Evolutionary conservation across 768 basidiomycete species (phyloP).

Genomic region (Gymnopilus dilepis): DNA sequence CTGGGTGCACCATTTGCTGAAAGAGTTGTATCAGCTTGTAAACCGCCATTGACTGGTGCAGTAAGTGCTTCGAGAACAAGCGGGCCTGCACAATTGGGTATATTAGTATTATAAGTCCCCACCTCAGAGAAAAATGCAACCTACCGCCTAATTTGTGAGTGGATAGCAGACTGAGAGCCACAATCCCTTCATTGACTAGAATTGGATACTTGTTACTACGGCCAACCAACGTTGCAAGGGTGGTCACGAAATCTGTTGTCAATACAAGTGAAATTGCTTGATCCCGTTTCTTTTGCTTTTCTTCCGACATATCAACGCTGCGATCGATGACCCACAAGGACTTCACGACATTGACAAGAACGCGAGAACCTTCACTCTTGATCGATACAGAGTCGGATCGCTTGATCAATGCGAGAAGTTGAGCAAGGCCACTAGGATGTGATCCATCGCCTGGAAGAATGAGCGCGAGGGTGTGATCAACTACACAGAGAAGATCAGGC

Average conservation of each 20-base stretch:
- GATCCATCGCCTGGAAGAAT: slow-evolving; percentile 47
- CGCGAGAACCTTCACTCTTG: slow-evolving; percentile 89
- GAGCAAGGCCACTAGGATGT: slow-evolving; percentile 57
- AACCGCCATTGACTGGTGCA: slow-evolving; percentile 40
- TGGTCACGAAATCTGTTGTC: slow-evolving; percentile 58
- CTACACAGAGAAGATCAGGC: slow-evolving; percentile 26
- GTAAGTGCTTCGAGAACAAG: slow-evolving; percentile 67
- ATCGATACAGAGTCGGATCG: slow-evolving; percentile 84
- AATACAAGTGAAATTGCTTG: slow-evolving; percentile 58
- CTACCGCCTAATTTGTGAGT: slow-evolving; percentile 69
- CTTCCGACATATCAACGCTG: slow-evolving; percentile 28
- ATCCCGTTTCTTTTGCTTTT: slow-evolving; percentile 54
- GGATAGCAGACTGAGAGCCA: slow-evolving; percentile 80
- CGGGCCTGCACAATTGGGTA: slow-evolving; percentile 46
- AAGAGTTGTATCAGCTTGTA: slow-evolving; percentile 40
- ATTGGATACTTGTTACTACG: slow-evolving; percentile 82
- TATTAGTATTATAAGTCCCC: background rate
- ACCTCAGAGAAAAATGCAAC: background rate
- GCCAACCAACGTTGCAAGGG: slow-evolving; percentile 73
- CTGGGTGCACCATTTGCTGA: slow-evolving; percentile 48
- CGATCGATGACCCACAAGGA: slow-evolving; percentile 70
- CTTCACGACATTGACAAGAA: slow-evolving; percentile 85
- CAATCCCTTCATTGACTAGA: slow-evolving; percentile 87
- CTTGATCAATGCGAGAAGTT: slow-evolving; percentile 74
- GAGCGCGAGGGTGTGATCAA: slow-evolving; percentile 55